These are phyloP conservation scores for Tylopilus cervinicoccineus DNA, from an alignment of 768 basidiomycete genomes.

Conservation along the genomic window DNA sequence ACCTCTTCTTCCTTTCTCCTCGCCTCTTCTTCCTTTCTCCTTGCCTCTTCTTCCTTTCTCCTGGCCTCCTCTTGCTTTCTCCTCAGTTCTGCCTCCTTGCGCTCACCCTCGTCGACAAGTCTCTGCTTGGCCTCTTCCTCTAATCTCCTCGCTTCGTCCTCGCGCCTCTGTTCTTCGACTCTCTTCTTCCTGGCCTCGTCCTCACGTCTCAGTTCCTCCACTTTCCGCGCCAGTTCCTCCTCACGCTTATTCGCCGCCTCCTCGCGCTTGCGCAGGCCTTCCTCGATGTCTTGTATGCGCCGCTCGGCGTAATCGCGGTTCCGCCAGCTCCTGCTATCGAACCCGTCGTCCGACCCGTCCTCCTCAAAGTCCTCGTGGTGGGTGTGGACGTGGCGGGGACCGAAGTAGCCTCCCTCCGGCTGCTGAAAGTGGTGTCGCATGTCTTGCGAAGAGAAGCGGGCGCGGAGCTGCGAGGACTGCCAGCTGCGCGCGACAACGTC, in stretches of 20 bases:
- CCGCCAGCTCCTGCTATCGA: constrained; percentile 30
- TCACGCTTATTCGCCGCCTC: constrained; percentile 33
- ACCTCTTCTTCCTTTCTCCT: constrained; percentile 25
- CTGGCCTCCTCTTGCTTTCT: constrained; percentile 32
- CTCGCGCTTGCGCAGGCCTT: constrained; percentile 29
- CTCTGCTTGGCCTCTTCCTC: constrained; percentile 27
- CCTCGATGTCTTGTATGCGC: constrained; percentile 31
- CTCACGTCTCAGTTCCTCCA: constrained; percentile 33
- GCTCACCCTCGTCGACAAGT: constrained; percentile 23
- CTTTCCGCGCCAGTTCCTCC: constrained; percentile 32
- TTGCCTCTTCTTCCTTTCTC: constrained; percentile 26
- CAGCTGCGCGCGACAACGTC: constrained; percentile 26
- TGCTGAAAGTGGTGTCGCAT: constrained; percentile 26
- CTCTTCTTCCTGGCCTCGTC: constrained; percentile 25
- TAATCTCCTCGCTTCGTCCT: constrained; percentile 23
- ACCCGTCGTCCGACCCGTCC: constrained; percentile 28
- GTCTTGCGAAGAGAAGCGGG: constrained; percentile 29
- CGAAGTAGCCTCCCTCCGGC: constrained; percentile 14
- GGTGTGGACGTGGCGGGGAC: constrained; percentile 19
- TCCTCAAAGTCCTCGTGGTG: constrained; percentile 30
- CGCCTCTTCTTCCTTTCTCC: constrained; percentile 23
- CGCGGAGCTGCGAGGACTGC: constrained; percentile 27
- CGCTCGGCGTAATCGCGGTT: constrained; percentile 30
- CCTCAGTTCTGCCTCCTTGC: constrained; percentile 26
- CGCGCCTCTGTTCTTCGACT: constrained; percentile 26